Conservation (phyloP, 257 asterid genomes). For the Henckelia pumila region DNA sequence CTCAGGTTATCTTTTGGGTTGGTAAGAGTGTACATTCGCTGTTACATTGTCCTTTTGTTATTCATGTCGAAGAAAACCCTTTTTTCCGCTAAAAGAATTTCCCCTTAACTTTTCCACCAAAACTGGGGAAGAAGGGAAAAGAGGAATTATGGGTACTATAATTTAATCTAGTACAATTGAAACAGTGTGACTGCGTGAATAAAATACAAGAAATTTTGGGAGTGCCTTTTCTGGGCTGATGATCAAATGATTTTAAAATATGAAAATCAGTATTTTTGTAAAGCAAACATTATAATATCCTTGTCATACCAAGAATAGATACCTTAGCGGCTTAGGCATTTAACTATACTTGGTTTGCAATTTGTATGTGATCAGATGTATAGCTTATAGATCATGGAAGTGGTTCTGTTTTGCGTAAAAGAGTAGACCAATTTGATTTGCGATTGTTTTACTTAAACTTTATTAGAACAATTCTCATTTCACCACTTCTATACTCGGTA, state of each 20-base stretch:
- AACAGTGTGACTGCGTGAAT: not conserved
- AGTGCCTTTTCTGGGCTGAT: not conserved
- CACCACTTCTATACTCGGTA: too few relatives aligned
- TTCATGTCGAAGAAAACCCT: not conserved
- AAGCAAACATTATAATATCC: not conserved
- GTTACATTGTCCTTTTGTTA: not conserved
- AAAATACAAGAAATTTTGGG: not conserved
- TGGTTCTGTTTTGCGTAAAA: not conserved
- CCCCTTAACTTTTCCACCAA: not conserved
- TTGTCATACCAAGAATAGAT: not conserved
- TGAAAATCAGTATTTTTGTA: not conserved
- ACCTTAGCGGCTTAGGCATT: not conserved
- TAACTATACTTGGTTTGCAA: not conserved
- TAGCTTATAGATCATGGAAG: not conserved
- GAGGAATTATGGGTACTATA: not conserved
- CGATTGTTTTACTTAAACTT: too few relatives aligned
- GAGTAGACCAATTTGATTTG: too few relatives aligned
- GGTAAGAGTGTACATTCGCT: slow-evolving; percentile 59
- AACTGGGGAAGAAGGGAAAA: not conserved
- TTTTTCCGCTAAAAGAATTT: not conserved
- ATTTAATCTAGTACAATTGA: not conserved
- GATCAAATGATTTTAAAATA: slow-evolving; percentile 7
- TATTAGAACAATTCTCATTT: too few relatives aligned
- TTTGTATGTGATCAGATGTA: not conserved
- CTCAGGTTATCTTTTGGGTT: slow-evolving; percentile 71